Base-by-base conservation (phyloP, 2,329 filamentous ascomycete species). In the Fusarium compactum region DNA sequence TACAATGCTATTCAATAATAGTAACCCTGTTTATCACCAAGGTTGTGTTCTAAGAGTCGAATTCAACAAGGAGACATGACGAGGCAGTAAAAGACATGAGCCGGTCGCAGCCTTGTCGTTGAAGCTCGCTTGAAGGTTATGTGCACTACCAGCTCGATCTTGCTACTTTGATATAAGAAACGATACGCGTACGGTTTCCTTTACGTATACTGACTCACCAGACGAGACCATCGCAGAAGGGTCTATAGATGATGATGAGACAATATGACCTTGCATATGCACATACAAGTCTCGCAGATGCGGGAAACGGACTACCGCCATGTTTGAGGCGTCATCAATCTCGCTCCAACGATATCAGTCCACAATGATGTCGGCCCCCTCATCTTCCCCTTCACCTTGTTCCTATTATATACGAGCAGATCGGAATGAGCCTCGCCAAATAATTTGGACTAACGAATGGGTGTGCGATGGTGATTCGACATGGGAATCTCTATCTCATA, bases 331-430 rank as follows among this genome's bases (percentile, higher is more conserved):
- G 73, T 74, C 73, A 72, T 74, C 64, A 58, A 65, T 41, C 55
- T 76, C 73, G 68, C 68, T 72, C 72, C 62, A 62, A 61, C 62
- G 55, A 61, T 47, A 74, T 76, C 74, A 74, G 74, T 71, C 74
- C 74, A 76, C 73, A 72, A 76, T 75, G 73, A 75, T 75, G 73
- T 71, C 67, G 71, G 44, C 29, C 54, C 57, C 58, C 52, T 66
- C 60, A 50, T 15, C 46, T 57, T 59, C 58, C 48, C 24, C 40
- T 57, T 60, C 24, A n/a, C 43, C 47, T 65, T 29, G 30, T 57
- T 20, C 25, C n/a, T 52, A 41, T 27, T 16, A 29, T 41, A 25
- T 41, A n/a, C 14, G 20, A 29, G 24, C 32, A 53, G 32, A 53
- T 53, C 7, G n/a, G 24, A 15, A 14, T 14, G 18, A 44, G 20